Evolutionary conservation across 768 basidiomycete genomes (phyloP).

Genomic region (Amyloporia xantha): DNA sequence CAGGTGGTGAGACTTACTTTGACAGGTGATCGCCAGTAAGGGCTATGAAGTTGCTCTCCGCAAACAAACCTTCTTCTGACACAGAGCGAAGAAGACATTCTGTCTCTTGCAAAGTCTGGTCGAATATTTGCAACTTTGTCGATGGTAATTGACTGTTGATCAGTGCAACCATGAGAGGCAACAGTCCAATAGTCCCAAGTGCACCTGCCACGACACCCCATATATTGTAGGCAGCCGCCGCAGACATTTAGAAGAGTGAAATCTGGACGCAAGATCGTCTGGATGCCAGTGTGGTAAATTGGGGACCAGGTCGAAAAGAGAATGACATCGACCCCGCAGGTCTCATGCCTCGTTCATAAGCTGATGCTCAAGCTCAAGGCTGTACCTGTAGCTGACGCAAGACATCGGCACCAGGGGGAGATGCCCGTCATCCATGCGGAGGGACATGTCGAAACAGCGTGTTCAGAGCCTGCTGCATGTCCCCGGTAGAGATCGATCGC

Average conservation of each 20-base stretch:
- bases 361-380: background rate
- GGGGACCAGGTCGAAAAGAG: background rate
- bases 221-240: background rate
- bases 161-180: background rate
- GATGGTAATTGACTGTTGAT: constrained; percentile 1
- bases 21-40: background rate
- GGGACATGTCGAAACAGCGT: background rate
- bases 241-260: background rate
- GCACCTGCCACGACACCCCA: constrained; percentile 5
- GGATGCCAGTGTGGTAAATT: background rate
- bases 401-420: background rate
- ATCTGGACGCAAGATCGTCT: background rate
- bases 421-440: no score
- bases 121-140: background rate
- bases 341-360: background rate
- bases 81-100: background rate
- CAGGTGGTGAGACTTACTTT: background rate
- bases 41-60: background rate
- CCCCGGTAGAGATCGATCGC: background rate
- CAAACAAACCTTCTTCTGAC: background rate
- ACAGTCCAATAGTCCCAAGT: background rate
- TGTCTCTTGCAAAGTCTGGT: background rate
- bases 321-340: background rate
- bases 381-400: background rate
- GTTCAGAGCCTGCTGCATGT: background rate